Conservation (phyloP, 371 early-diverging fungal species). For the Dinochytrium kinnereticum region DNA sequence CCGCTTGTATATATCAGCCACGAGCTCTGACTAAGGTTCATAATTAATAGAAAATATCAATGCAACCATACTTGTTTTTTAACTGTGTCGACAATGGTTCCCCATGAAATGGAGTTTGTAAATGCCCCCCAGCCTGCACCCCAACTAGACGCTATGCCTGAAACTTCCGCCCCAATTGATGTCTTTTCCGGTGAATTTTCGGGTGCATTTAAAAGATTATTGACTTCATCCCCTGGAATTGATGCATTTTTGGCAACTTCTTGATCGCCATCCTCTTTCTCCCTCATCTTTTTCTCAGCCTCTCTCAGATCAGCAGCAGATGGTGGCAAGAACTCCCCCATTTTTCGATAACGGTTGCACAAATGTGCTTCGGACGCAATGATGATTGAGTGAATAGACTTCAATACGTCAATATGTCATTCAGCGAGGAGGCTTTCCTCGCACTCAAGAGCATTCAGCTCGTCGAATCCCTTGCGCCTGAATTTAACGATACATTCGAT, state of each 20-base stretch:
- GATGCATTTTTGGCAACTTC: background rate
- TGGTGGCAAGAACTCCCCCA: background rate
- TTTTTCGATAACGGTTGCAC: background rate
- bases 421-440: background rate
- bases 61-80: conserved; percentile 46
- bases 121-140: conserved; percentile 10
- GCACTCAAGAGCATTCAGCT: background rate
- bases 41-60: background rate
- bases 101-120: conserved; percentile 39
- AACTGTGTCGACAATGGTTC: conserved; percentile 43
- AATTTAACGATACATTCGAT: background rate
- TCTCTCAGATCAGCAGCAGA: conserved; percentile 4
- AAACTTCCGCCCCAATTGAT: no score
- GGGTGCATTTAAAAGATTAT: no score
- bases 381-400: no score
- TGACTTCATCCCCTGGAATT: background rate
- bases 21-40: conserved; percentile 45
- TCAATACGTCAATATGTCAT: no score
- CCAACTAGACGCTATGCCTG: background rate
- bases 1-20: conserved; percentile 46
- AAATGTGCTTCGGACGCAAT: no score
- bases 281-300: background rate
- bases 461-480: background rate
- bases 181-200: no score
- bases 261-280: background rate